Conservation (phyloP, 129 eudicot genomes). For the Pulicaria dysenterica region DNA sequence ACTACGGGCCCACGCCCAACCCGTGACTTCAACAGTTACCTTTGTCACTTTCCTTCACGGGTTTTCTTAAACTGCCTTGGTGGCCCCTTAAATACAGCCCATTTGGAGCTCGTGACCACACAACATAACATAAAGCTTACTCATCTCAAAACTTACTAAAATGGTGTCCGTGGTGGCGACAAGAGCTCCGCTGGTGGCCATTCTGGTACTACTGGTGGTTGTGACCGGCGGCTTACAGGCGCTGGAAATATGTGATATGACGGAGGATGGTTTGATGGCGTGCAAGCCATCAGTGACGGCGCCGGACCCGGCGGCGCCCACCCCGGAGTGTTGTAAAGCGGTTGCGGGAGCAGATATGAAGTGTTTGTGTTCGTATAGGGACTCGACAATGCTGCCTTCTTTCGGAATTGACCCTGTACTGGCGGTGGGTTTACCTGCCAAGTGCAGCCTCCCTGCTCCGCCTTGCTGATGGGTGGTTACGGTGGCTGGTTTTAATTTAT, state of each 20-base stretch:
- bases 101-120: slow-evolving; percentile 26
- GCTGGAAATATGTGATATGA: slow-evolving; percentile 48
- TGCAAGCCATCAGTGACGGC: slow-evolving; percentile 63
- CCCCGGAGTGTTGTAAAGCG: slow-evolving; percentile 57
- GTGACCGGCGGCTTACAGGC: slow-evolving; percentile 32
- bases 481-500: background rate
- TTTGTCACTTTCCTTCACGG: slow-evolving; percentile 47
- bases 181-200: background rate
- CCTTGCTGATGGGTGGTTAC: slow-evolving; percentile 23
- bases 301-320: slow-evolving; percentile 53
- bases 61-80: slow-evolving; percentile 23
- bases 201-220: slow-evolving; percentile 30
- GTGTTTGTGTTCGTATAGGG: slow-evolving; percentile 66
- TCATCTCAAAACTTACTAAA: background rate
- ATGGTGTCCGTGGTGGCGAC: background rate
- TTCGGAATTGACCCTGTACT: slow-evolving; percentile 73
- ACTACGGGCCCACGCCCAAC: slow-evolving; percentile 34
- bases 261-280: slow-evolving; percentile 46
- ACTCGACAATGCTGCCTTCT: slow-evolving; percentile 62
- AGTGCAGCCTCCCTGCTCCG: slow-evolving; percentile 65
- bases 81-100: slow-evolving; percentile 22
- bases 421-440: slow-evolving; percentile 55
- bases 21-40: slow-evolving; percentile 36
- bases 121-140: background rate
- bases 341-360: slow-evolving; percentile 51